Conservation (phyloP, 2,329 filamentous ascomycete species). For the Penicillium sp. region DNA sequence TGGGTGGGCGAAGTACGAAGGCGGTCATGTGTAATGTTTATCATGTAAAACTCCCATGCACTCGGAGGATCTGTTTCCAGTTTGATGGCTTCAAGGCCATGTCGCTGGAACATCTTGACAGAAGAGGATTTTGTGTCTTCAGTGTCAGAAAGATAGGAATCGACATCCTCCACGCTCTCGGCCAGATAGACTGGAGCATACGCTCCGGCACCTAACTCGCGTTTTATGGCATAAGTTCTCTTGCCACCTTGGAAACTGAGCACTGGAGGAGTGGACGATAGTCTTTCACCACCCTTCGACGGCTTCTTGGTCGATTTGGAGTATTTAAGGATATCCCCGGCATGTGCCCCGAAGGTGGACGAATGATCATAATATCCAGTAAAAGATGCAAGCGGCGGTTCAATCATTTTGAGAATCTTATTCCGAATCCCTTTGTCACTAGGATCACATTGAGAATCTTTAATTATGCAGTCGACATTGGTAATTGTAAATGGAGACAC, state of each 20-base stretch:
- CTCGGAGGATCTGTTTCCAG: constrained; percentile 80
- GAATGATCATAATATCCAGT: constrained; percentile 75
- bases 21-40: constrained; percentile 74
- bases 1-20: constrained; percentile 59
- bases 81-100: constrained; percentile 80
- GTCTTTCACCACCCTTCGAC: constrained; percentile 53
- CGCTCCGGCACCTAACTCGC: constrained; percentile 85
- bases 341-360: constrained; percentile 60
- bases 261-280: constrained; percentile 57
- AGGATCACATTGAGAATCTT: constrained; percentile 82
- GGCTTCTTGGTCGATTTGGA: constrained; percentile 61
- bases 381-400: constrained; percentile 70
- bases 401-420: constrained; percentile 69
- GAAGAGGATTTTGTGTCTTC: constrained; percentile 18
- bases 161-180: constrained; percentile 61
- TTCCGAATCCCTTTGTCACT: constrained; percentile 71
- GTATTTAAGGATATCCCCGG: constrained; percentile 75
- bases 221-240: constrained; percentile 70
- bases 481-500: constrained; percentile 19
- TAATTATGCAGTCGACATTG: constrained; percentile 63
- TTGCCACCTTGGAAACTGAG: constrained; percentile 65
- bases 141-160: constrained; percentile 25
- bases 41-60: constrained; percentile 95
- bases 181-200: constrained; percentile 94
- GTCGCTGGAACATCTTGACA: constrained; percentile 33